Evolutionary conservation across 148 eudicot species (phyloP).

Genomic region (Diospyros kaki): DNA sequence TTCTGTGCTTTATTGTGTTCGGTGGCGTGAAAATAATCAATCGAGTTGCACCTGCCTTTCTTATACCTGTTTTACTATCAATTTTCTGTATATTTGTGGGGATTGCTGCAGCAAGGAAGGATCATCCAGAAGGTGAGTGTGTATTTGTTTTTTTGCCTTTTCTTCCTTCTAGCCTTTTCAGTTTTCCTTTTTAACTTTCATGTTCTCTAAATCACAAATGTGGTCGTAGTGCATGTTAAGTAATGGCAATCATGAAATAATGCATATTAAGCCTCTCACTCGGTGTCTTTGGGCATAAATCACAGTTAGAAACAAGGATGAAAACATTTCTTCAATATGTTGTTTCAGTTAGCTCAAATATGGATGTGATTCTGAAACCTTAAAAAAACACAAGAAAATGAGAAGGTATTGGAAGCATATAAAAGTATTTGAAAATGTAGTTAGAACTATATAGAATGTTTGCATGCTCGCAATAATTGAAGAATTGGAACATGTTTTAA

Average conservation of each 20-base stretch:
- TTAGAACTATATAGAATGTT: too few relatives aligned
- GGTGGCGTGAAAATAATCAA: slow-evolving; percentile 99
- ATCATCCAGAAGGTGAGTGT: slow-evolving; percentile 67
- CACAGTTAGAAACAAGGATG: background rate
- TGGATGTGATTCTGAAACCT: too few relatives aligned
- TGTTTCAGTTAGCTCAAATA: too few relatives aligned
- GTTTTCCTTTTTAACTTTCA: background rate
- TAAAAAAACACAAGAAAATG: too few relatives aligned
- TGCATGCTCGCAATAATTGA: too few relatives aligned
- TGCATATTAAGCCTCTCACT: background rate
- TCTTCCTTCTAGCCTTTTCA: background rate
- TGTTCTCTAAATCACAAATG: background rate
- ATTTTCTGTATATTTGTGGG: slow-evolving; percentile 86
- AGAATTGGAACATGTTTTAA: too few relatives aligned
- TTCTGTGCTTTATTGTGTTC: slow-evolving; percentile 89
- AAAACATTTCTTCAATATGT: too few relatives aligned
- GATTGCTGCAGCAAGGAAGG: slow-evolving; percentile 58
- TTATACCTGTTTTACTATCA: slow-evolving; percentile 89
- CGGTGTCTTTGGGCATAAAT: background rate
- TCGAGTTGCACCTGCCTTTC: slow-evolving; percentile 95
- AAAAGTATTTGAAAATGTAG: too few relatives aligned
- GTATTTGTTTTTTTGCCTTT: slow-evolving; percentile 1
- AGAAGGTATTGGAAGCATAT: too few relatives aligned
- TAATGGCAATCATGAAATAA: background rate
- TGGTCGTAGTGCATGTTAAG: background rate